Base-by-base conservation (phyloP, 371 early-diverging fungal species). In the Mortierella sp. region DNA sequence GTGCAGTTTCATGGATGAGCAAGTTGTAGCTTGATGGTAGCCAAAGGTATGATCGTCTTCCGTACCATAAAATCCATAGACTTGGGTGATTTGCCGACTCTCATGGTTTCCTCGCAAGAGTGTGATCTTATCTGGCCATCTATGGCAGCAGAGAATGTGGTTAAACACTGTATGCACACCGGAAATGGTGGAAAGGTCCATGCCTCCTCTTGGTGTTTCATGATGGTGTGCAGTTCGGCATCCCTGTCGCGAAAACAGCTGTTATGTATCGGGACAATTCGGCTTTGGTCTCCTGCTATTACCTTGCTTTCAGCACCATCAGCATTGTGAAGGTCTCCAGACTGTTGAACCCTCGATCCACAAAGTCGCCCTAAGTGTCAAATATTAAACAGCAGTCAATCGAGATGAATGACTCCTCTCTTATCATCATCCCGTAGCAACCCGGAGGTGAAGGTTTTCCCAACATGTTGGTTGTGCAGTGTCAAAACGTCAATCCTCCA, bases 61-160 rank as follows among this genome's bases (percentile, higher is more conserved):
- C 34, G 34, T 34, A 80, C 89, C 98, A 85, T 97, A 99, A 79
- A 99, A 99, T 39, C 99, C 99, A 82, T 99, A 99, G 27, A 99
- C 98, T 79, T 99, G 96, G 25, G 99, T 99, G 63, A 99, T 98
- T 81, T 98, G 97, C 59, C 99, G 86, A 59, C 93, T 92, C 83
- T 99, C 99, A 80, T 99, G 99, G 82, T 99, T 99, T 59, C 99
- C 99, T 51, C 99, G 89, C 60, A 99, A 83, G 46, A 99, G 87
- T 54, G 96, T 97, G 45, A 99, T 95, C 72, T 96, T 94, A 67
- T 97, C 96, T 28, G 99, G 99, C 84, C 96, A 95, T 81, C 91
- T 88, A 39, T 10, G 10, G 34, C n/a, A n/a, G n/a, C n/a, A n/a
- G n/a, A n/a, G n/a, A n/a, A n/a, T n/a, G n/a, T n/a, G n/a, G n/a